Evolutionary conservation across 225 moss, liverwort and hornwort species (phyloP).

Genomic region (Rhytidiadelphus loreus): DNA sequence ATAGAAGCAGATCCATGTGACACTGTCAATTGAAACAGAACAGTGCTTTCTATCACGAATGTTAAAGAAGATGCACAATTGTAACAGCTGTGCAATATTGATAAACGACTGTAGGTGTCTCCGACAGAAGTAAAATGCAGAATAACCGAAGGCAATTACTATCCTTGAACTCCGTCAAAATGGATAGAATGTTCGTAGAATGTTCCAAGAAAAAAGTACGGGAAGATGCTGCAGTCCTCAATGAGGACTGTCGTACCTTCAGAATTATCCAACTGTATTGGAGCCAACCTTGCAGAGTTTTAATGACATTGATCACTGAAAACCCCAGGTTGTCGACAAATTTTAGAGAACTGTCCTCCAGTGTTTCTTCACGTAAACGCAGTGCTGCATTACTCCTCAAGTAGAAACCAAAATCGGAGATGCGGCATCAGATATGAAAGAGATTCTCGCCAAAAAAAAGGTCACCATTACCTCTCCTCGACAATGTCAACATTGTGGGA

Average conservation of each 20-base stretch:
- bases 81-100: background rate
- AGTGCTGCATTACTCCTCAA: background rate
- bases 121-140: background rate
- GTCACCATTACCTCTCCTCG: background rate
- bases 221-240: background rate
- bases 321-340: constrained; percentile 14
- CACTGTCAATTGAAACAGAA: background rate
- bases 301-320: background rate
- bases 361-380: background rate
- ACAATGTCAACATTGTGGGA: constrained; percentile 28
- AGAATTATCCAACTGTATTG: background rate
- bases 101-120: background rate
- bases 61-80: background rate
- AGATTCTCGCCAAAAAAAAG: background rate
- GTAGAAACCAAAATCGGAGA: background rate
- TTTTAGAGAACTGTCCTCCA: background rate
- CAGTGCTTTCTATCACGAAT: background rate
- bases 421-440: background rate
- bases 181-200: background rate
- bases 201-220: background rate
- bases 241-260: background rate
- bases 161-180: background rate
- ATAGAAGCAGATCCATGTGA: background rate
- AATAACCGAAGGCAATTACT: background rate
- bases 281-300: background rate